Percentiles rank a stretch among this genome's conserved stretches.
Conservation (phyloP, 208 protist species). For the Spongospora subterranea region DNA sequence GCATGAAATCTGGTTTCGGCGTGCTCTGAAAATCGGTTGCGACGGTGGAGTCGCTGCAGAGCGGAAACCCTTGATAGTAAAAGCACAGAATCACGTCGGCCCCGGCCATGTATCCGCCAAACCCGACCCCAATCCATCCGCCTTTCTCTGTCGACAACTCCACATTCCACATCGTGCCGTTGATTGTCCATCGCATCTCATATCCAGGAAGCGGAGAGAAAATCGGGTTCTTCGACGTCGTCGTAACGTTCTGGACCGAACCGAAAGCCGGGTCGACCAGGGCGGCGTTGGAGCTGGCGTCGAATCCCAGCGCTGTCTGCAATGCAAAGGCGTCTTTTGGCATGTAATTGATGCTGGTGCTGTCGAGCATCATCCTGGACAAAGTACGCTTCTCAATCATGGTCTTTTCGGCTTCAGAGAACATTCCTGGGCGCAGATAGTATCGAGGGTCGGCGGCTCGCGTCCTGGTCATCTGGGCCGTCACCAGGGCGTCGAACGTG, state of each 20-base stretch:
- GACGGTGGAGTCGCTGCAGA: neutral
- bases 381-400: neutral
- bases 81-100: slow-evolving; percentile 38
- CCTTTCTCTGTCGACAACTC: neutral
- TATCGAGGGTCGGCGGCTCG: neutral
- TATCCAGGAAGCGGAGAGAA: slow-evolving; percentile 44
- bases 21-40: neutral
- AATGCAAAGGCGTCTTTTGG: neutral
- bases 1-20: neutral
- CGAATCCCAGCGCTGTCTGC: neutral
- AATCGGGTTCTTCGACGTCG: neutral
- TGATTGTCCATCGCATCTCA: neutral
- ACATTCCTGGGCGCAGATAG: neutral
- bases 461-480: neutral
- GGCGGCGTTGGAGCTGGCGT: neutral
- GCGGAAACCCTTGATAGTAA: neutral
- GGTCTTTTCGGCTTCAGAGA: neutral
- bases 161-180: neutral
- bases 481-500: neutral
- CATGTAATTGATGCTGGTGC: neutral
- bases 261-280: neutral
- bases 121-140: slow-evolving; percentile 28
- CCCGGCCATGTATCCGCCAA: neutral
- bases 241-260: neutral
- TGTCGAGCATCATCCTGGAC: neutral